These are phyloP conservation scores for Castanea mollissima DNA, from an alignment of 306 rosid genomes.

Conservation along the genomic window DNA sequence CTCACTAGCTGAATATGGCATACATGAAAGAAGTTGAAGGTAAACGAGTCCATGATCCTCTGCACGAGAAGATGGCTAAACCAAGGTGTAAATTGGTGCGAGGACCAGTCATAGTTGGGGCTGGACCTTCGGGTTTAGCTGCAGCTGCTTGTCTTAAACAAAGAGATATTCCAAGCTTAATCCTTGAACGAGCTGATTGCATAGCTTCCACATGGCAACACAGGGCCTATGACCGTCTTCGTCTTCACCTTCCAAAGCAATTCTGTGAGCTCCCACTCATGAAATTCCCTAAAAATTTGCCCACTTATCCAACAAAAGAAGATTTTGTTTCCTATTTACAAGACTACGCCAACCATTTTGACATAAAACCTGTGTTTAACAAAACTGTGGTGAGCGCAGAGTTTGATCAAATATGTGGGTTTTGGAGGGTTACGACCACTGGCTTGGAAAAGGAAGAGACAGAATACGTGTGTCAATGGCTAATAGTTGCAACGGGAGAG, in stretches of 20 bases:
- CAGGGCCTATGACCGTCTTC: conserved; percentile 82
- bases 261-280: conserved; percentile 75
- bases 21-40: conserved; percentile 69
- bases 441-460: conserved; percentile 25
- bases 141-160: conserved; percentile 83
- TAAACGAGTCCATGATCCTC: conserved; percentile 56
- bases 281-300: conserved; percentile 76
- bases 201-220: conserved; percentile 87
- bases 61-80: conserved; percentile 18
- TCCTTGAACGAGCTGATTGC: conserved; percentile 70
- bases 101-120: conserved; percentile 87
- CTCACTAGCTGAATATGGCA: conserved; percentile 38
- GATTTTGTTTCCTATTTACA: conserved; percentile 63
- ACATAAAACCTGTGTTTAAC: conserved; percentile 50
- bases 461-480: conserved; percentile 60
- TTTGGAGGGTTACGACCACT: conserved; percentile 58
- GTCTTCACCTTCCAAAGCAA: conserved; percentile 90
- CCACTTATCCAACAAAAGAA: conserved; percentile 81
- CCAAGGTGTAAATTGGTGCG: conserved; percentile 22
- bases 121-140: conserved; percentile 95
- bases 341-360: conserved; percentile 54
- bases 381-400: conserved; percentile 51
- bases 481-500: conserved; percentile 90
- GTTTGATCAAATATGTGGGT: conserved; percentile 35
- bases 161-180: conserved; percentile 60